Evolutionary conservation across 495 filamentous ascomycete genomes (phyloP).

Genomic region (Aspergillus nidulans): DNA sequence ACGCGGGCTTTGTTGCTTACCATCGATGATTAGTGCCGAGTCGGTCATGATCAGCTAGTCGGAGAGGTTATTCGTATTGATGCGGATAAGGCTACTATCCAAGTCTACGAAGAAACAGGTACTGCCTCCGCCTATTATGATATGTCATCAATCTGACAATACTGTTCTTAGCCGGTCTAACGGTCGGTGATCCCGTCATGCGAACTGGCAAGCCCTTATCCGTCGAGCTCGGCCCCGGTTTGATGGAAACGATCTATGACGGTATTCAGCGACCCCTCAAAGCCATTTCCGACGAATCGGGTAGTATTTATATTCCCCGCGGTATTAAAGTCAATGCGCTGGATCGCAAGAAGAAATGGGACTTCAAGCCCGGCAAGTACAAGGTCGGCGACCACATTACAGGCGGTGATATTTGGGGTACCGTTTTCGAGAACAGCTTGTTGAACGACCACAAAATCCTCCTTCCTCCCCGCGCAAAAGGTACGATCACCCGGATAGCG

Average conservation of each 20-base stretch:
- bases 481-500: conserved; percentile 87
- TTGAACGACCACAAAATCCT: conserved; percentile 93
- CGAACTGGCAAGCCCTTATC: conserved; percentile 93
- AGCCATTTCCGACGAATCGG: conserved; percentile 68
- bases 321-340: conserved; percentile 87
- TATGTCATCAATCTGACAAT: conserved; percentile 6
- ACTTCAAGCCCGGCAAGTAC: conserved; percentile 76
- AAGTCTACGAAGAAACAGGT: conserved; percentile 99
- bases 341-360: conserved; percentile 87
- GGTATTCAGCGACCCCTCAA: conserved; percentile 94
- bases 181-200: conserved; percentile 87
- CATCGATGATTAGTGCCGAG: conserved; percentile 56
- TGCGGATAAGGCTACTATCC: conserved; percentile 90
- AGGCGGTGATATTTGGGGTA: conserved; percentile 91
- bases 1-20: neutral
- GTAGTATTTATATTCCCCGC: conserved; percentile 95
- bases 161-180: conserved; percentile 70
- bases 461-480: conserved; percentile 83
- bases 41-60: conserved; percentile 83
- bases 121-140: conserved; percentile 23
- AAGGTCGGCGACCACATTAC: conserved; percentile 97
- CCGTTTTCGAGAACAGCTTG: conserved; percentile 92
- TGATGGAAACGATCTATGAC: conserved; percentile 99
- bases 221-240: conserved; percentile 91
- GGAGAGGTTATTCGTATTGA: conserved; percentile 98